A percentile compares a stretch with the other conserved stretches of the same genome.
Conservation (phyloP, 768 basidiomycete species). For the Daedalea quercina region DNA sequence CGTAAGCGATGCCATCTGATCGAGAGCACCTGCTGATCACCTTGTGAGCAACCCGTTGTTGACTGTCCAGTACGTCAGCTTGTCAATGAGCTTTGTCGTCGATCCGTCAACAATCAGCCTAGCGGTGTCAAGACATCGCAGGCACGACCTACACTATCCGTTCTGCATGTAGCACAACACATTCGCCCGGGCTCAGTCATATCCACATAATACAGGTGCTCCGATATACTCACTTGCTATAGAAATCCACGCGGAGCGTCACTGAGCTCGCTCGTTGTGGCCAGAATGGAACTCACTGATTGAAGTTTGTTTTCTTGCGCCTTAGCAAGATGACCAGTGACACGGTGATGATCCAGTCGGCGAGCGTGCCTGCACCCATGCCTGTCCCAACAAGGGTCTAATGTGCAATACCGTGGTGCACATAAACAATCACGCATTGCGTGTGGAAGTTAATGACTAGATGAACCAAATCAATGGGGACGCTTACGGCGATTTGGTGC, state of each 20-base stretch:
- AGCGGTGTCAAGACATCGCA: neutral
- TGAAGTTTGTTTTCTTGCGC: conserved; percentile 7
- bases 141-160: conserved; percentile 3
- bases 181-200: neutral
- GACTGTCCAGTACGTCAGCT: conserved; percentile 10
- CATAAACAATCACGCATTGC: neutral
- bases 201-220: neutral
- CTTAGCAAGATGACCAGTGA: conserved; percentile 7
- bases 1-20: neutral
- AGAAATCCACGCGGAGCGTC: neutral
- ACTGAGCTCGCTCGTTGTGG: neutral
- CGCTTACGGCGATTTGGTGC: neutral
- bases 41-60: conserved; percentile 10
- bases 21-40: neutral
- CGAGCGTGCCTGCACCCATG: conserved; percentile 8
- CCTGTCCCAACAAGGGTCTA: conserved; percentile 6
- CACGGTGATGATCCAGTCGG: conserved; percentile 9
- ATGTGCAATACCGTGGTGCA: neutral
- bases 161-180: too few relatives aligned
- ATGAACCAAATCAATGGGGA: neutral
- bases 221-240: neutral
- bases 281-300: conserved; percentile 1
- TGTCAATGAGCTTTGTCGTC: conserved; percentile 3
- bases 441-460: neutral
- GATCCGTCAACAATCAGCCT: neutral